Base-by-base conservation (phyloP, 768 basidiomycete genomes). In the Pleurotus pulmonarius region DNA sequence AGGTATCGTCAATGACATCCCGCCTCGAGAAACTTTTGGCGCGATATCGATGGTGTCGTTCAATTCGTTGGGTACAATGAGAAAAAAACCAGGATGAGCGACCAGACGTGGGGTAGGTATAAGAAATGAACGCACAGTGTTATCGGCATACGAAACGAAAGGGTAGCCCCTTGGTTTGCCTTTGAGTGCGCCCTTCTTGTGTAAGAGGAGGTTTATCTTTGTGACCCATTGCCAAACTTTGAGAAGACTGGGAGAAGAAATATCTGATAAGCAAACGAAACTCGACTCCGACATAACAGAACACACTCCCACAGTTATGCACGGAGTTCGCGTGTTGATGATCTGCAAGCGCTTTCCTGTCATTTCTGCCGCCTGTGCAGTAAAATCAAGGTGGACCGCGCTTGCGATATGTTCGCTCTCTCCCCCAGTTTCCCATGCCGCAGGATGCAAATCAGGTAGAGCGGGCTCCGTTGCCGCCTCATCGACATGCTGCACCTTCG, bases 141-240 rank as follows among this genome's bases (percentile, higher is more conserved):
- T 79, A 44, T 81, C 81, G 26, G 78, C 77, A 64, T 86, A 98
- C 73, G 98, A 92, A 29, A 99, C 73, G 63, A 98, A 99, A 0
- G 94, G 94, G 70, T 95, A 98, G 4, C 97, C 96, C 11, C 95
- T 79, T 0, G 97, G 95, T 68, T 91, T 97, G 13, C 97, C 97
- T 67, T 88, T 94, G 65, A 86, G 71, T 12, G 85, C 79, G 0
- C 96, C 96, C 0, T 88, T 76, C 72, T 96, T 98, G 78, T 98
- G 95, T 66, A 98, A 98, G 59, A 98, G 79, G 69, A 86, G 98
- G 70, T 99, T 96, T 49, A 98, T 81, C 62, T 94, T 92, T 18
- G 92, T 82, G 58, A 98, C 82, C 70, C n/a, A n/a, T 92, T 94
- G 55, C 97, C 97, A 69, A 87, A 94, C 72, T 90, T 94, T 29